Evolutionary conservation across 1,139 yeast genomes (phyloP).

Genomic region (Diutina neorugosa): DNA sequence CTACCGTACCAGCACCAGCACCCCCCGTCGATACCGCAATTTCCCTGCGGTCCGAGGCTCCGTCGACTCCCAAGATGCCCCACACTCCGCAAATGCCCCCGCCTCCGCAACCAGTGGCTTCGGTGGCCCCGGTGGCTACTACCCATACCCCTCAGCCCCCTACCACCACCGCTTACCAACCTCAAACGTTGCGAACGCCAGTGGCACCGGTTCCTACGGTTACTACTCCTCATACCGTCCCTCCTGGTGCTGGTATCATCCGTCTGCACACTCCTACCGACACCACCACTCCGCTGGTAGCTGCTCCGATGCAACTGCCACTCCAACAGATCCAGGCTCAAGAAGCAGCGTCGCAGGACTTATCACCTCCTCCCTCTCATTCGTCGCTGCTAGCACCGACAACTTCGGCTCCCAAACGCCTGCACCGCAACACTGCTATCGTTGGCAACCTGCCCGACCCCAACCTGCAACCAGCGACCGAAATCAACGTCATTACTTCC

Average conservation of each 20-base stretch:
- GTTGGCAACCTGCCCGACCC: constrained; percentile 1
- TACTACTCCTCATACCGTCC: not conserved
- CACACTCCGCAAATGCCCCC: not conserved
- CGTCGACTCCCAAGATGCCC: not conserved
- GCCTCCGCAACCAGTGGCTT: not conserved
- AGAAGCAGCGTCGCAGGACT: not conserved
- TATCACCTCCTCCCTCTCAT: constrained; percentile 7
- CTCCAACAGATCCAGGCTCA: constrained; percentile 1
- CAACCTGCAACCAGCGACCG: not conserved
- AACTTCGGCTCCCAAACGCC: not conserved
- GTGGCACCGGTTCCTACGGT: not conserved
- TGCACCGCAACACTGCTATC: constrained; percentile 1
- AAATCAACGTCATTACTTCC: constrained; percentile 1
- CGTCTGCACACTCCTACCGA: not conserved
- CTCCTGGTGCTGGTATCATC: not conserved
- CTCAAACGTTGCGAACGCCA: not conserved
- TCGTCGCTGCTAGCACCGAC: constrained; percentile 7
- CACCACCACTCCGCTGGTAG: not conserved
- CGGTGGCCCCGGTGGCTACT: no score
- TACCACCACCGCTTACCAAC: not conserved
- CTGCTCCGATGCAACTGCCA: not conserved
- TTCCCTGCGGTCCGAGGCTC: not conserved
- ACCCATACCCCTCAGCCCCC: not conserved
- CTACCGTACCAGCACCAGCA: not conserved
- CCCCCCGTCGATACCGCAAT: no score